Base-by-base conservation (phyloP, 2,329 filamentous ascomycete species). In the Trichoderma sp. region DNA sequence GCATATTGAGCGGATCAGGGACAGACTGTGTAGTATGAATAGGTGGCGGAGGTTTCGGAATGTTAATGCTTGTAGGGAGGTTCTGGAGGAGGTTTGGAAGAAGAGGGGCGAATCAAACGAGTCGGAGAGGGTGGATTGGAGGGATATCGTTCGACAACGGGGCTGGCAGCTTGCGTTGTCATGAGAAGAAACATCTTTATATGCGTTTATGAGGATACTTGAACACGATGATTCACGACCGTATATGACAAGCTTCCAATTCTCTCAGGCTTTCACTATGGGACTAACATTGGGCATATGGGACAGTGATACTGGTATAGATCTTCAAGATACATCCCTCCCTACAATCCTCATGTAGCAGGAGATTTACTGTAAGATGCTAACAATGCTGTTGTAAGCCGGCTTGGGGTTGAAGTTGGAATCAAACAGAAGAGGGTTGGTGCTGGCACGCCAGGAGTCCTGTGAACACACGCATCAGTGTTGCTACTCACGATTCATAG, bases 81-180 rank as follows among this genome's bases (percentile, higher is more conserved):
- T 60, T 19, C 43, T 60, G 47, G 57, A 60, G 12, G 57, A 60
- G 12, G 26, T 60, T 17, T 60, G 57, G 57, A 5, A 17, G 30
- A 48, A 51, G 7, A 60, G 45, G 45, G 10, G 2, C 21, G n/a
- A 30, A 26, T 17, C 17, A 5, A 3, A 7, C 3, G 30, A 19
- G 10, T 14, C 30, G 2, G 45, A 60, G 17, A 51, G 15, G 24
- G 15, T 60, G 4, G 47, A 50, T 21, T 60, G 57, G 57, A 51
- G 45, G 45, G 57, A 60, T 43, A 12, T 60, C 17, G 45, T 60
- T 24, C 34, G 45, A 24, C 34, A 28, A 43, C 30, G 57, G 3
- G 30, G 45, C 6, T 60, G 57, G 57, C 30, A 60, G 34, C 57
- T 60, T 10, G 57, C 57, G 6, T 34, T 60, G 30, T 60, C 57